These are phyloP conservation scores for Solanum phureja DNA, from an alignment of 257 asterid genomes.

Conservation along the genomic window DNA sequence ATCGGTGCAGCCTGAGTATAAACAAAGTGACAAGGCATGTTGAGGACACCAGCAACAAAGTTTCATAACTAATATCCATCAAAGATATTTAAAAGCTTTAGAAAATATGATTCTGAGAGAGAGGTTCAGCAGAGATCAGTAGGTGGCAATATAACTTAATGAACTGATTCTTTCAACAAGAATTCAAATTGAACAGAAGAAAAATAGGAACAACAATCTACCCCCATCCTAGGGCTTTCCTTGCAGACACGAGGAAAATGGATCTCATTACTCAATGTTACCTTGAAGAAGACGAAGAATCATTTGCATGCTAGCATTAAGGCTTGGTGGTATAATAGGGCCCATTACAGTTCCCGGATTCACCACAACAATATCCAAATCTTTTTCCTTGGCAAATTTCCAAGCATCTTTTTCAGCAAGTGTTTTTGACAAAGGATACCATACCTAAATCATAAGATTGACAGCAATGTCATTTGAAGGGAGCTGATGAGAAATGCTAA, in stretches of 20 bases:
- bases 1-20: constrained; percentile 36
- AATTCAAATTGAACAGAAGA: background rate
- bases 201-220: background rate
- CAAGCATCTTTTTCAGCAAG: constrained; percentile 94
- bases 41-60: constrained; percentile 5
- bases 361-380: constrained; percentile 69
- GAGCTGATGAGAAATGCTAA: background rate
- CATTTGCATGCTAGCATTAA: constrained; percentile 76
- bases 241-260: background rate
- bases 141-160: background rate
- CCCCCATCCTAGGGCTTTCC: background rate
- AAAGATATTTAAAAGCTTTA: background rate
- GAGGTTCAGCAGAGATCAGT: background rate
- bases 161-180: background rate
- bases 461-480: background rate
- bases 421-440: constrained; percentile 84
- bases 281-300: constrained; percentile 79
- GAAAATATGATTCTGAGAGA: background rate
- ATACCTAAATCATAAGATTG: constrained; percentile 32
- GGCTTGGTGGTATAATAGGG: constrained; percentile 54
- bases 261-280: constrained; percentile 9
- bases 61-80: background rate
- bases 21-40: constrained; percentile 1
- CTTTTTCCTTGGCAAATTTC: constrained; percentile 74
- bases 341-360: constrained; percentile 90